Conservation (phyloP, 225 moss, liverwort and hornwort species). For the Anthoceros angustus region DNA sequence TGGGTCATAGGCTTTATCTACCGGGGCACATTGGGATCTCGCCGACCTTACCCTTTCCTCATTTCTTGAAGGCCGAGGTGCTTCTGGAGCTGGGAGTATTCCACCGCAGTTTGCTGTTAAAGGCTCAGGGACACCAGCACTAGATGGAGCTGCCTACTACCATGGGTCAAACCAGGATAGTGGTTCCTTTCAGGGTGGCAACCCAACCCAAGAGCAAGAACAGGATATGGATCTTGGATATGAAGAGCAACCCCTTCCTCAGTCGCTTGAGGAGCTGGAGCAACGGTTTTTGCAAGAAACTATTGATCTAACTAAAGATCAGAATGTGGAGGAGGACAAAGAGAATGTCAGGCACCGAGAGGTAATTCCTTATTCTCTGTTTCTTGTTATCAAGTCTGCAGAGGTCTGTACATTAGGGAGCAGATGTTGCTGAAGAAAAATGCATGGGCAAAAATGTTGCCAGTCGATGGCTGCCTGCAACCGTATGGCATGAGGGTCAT, state of each 20-base stretch:
- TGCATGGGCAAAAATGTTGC: too few relatives aligned
- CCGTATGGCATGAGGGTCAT: too few relatives aligned
- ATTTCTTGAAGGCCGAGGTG: slow-evolving; percentile 89
- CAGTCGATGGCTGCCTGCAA: too few relatives aligned
- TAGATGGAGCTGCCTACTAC: slow-evolving; percentile 69
- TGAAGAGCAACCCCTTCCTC: slow-evolving; percentile 40
- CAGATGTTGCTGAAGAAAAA: not conserved
- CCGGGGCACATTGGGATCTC: slow-evolving; percentile 16
- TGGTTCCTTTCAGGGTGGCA: slow-evolving; percentile 51
- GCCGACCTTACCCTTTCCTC: slow-evolving; percentile 49
- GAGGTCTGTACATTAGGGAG: not conserved
- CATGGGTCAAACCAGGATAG: slow-evolving; percentile 40
- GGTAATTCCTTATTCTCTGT: slow-evolving; percentile 29
- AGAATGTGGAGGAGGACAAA: slow-evolving; percentile 88
- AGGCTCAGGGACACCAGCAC: slow-evolving; percentile 22
- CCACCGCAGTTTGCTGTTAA: slow-evolving; percentile 50
- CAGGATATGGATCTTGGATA: slow-evolving; percentile 60
- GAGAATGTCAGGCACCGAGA: slow-evolving; percentile 84
- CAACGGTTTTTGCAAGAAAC: slow-evolving; percentile 87
- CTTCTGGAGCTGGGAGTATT: slow-evolving; percentile 92
- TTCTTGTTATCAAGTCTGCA: not conserved
- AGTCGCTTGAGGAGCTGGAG: slow-evolving; percentile 83
- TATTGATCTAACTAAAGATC: slow-evolving; percentile 92
- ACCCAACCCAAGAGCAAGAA: slow-evolving; percentile 41
- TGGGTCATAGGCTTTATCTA: slow-evolving; percentile 7